Conservation (phyloP, 1,284 basidiomycete genomes). For the Tranzscheliella williamsii region DNA sequence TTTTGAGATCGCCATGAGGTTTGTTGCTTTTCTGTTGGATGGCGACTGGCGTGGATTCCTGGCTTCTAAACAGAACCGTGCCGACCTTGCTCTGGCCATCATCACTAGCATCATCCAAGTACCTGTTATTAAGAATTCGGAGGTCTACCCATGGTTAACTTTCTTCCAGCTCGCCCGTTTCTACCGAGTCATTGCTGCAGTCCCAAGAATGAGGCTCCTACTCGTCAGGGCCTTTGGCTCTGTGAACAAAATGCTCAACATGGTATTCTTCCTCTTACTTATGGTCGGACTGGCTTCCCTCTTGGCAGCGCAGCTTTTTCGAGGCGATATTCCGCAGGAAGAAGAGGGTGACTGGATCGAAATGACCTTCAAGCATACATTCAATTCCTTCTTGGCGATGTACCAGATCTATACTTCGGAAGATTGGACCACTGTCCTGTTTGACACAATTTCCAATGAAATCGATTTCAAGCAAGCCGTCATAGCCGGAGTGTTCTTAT, state of each 20-base stretch:
- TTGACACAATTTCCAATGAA: constrained; percentile 72
- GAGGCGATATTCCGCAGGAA: constrained; percentile 72
- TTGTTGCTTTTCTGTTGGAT: constrained; percentile 68
- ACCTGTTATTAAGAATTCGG: constrained; percentile 71
- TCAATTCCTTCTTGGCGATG: constrained; percentile 83
- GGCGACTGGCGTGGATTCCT: constrained; percentile 85
- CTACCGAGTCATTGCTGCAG: constrained; percentile 87
- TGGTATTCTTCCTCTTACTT: constrained; percentile 87
- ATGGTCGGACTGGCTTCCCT: constrained; percentile 86
- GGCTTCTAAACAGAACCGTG: constrained; percentile 69
- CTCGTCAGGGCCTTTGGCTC: constrained; percentile 79
- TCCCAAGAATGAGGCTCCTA: constrained; percentile 73
- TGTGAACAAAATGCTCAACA: constrained; percentile 87
- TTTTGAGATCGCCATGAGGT: constrained; percentile 80
- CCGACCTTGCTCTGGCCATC: constrained; percentile 82
- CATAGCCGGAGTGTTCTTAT: constrained; percentile 76
- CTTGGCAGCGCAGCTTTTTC: constrained; percentile 71
- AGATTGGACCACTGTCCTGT: constrained; percentile 88
- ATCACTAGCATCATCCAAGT: constrained; percentile 82
- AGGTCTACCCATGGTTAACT: constrained; percentile 85
- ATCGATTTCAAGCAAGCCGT: constrained; percentile 72
- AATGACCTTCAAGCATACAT: constrained; percentile 86
- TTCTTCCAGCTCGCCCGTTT: constrained; percentile 85
- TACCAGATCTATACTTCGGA: constrained; percentile 91
- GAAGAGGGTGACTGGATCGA: constrained; percentile 59